Base-by-base conservation (phyloP, 805 yeast genomes). In the Zygosaccharomyces lentus region DNA sequence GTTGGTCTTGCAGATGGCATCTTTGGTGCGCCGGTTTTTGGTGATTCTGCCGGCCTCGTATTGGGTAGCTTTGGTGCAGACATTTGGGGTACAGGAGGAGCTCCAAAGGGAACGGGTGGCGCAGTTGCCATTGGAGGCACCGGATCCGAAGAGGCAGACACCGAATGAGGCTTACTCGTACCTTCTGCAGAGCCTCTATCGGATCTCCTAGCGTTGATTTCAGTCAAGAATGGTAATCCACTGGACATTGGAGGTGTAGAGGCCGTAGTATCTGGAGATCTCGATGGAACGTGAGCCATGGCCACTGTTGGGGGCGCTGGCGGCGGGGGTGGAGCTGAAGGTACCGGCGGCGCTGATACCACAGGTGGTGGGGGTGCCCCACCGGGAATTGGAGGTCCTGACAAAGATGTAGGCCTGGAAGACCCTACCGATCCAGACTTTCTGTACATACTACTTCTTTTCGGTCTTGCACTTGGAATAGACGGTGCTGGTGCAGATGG, bases 151-250 rank as follows among this genome's bases (percentile, higher is more conserved):
- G 54, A 8, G 25, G n/a, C 37, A 10, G 43, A 29, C 9, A 40
- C 45, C 7, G 42, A 47, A 17, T 52, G 49, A 30, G 41, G 39
- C 26, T 41, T 37, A 30, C 45, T 36, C 6, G 36, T 40, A 1
- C 52, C 51, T 45, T 68, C 74, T 5, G 77, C 64, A 3, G 73
- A 76, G 53, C 67, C 62, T 6, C 69, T 41, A 10, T 77, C 75
- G 51, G 73, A 67, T 57, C 82, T 65, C 54, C 74, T 74, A 15
- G 77, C 71, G 50, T 78, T 76, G 40, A 78, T 78, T 46, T 77
- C 74, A 1, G 76, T 76, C 37, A 78, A 62, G 52, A 78, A 78
- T 4, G 83, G 82, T 23, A 77, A 57, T 0, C 71, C 75, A 1
- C 76, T 73, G 21, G 61, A 55, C 4, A 64, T 49, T 2, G 36